Evolutionary conservation across 1,284 basidiomycete species (phyloP).

Genomic region (Paramarasmius palmivorus): DNA sequence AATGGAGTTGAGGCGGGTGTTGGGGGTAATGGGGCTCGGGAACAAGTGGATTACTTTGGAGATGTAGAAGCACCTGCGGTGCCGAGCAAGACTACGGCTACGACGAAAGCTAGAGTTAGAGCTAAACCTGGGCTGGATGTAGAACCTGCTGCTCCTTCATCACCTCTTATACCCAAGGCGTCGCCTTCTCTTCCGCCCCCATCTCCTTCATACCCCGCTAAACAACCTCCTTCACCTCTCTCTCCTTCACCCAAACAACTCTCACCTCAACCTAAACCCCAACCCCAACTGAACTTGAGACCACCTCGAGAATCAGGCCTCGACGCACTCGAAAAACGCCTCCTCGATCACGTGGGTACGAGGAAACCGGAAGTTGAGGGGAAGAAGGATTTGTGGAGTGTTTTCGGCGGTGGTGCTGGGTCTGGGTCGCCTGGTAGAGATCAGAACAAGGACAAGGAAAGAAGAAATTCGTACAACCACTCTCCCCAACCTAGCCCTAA

Average conservation of each 20-base stretch:
- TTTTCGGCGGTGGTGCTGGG: conserved; percentile 30
- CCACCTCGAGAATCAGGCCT: conserved; percentile 36
- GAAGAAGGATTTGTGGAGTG: conserved; percentile 48
- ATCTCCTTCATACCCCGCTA: no score
- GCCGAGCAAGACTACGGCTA: neutral
- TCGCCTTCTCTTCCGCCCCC: no score
- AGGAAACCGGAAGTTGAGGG: conserved; percentile 33
- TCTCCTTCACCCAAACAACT: no score
- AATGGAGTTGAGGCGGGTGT: conserved; percentile 20
- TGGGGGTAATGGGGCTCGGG: conserved; percentile 12
- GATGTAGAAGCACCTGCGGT: neutral
- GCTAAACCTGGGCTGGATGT: no score
- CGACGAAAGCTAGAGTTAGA: no score
- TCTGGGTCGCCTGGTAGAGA: no score
- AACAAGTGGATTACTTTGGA: conserved; percentile 31
- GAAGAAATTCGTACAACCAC: neutral
- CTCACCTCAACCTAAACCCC: no score
- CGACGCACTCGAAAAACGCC: conserved; percentile 51
- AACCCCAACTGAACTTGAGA: no score
- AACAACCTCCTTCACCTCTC: no score
- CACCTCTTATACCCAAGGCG: no score
- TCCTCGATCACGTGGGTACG: conserved; percentile 55
- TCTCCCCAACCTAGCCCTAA: no score
- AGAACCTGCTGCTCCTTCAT: no score
- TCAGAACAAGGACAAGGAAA: conserved; percentile 13